Evolutionary conservation across 352 stramenopile species (phyloP).

Genomic region (Pythium aquatile): DNA sequence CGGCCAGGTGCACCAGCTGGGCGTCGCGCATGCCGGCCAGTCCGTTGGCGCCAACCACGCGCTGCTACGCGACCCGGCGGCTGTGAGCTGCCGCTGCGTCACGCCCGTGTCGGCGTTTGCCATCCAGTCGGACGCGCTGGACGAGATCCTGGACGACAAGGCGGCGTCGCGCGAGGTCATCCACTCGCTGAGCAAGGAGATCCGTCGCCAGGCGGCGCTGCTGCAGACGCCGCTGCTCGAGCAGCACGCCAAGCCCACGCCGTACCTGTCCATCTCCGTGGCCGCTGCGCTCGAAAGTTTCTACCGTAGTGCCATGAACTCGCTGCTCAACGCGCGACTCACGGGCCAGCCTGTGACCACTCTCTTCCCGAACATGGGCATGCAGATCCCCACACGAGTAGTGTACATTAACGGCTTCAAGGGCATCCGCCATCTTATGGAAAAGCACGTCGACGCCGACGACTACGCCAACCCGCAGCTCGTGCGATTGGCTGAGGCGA

Average conservation of each 20-base stretch:
- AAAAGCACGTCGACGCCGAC: constrained; percentile 85
- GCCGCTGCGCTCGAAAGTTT: constrained; percentile 92
- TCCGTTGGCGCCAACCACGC: constrained; percentile 81
- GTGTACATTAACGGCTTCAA: constrained; percentile 95
- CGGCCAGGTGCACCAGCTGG: constrained; percentile 78
- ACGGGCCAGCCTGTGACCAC: constrained; percentile 73
- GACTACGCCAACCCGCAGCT: constrained; percentile 78
- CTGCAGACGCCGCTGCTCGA: constrained; percentile 89
- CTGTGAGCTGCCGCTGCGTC: constrained; percentile 75
- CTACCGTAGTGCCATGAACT: constrained; percentile 92
- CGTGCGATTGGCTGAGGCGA: constrained; percentile 75
- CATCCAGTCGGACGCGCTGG: constrained; percentile 61
- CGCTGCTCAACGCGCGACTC: constrained; percentile 87
- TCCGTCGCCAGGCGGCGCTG: constrained; percentile 80
- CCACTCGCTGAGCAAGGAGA: constrained; percentile 86
- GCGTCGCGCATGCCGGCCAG: constrained; percentile 43
- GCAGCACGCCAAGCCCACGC: constrained; percentile 88
- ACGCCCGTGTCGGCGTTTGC: constrained; percentile 81
- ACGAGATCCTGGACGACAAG: constrained; percentile 76
- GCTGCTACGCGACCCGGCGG: constrained; percentile 71
- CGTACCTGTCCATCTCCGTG: constrained; percentile 89
- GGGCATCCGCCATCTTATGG: constrained; percentile 78
- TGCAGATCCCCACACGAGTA: constrained; percentile 92
- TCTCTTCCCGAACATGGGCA: constrained; percentile 93
- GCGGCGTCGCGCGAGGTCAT: constrained; percentile 80